Base-by-base conservation (phyloP, 2,329 filamentous ascomycete species). In the Alternaria dauci region DNA sequence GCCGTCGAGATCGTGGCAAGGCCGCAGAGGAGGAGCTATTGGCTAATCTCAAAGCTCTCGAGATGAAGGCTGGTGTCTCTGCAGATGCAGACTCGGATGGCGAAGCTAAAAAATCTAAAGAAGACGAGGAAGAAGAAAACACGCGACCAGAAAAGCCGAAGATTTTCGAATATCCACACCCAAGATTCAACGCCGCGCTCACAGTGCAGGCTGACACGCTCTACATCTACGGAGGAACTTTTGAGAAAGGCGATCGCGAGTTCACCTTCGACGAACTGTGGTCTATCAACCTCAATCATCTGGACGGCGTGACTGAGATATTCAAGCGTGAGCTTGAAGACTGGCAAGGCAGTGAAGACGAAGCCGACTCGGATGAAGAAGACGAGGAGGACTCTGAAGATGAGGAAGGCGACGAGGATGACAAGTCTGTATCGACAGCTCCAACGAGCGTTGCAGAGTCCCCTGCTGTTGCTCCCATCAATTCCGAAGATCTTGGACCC, bases 231-330 rank as follows among this genome's bases (percentile, higher is more conserved):
- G 94, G 95, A 30, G 95, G 95, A 18, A 99, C 94, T 0, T 97
- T 91, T 71, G 95, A 99, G 76, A 95, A 96, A 76, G 94, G 92
- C 18, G 95, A 99, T 72, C 87, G 92, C 23, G 95, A 99, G 78
- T 97, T 91, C 72, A 98, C 94, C 0, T 97, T 98, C 78, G 94
- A 97, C 70, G 95, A 99, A 72, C 84, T 99, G 79, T 96, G 96
- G 80, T 90, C 93, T 2, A 89, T 98, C 61, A 93, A 99, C 72
- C 84, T 99, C n/a, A 94, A 91, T 61, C 97, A 97, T 79, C 85
- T 99, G 62, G 93, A 98, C 69, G 95, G 95, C 4, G 94, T 95
- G 66, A 94, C 93, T 76, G 91, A 97, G 79, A 87, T 98, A 48
- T 98, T 94, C 82, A 91, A 85, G 76, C 86, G 92, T 54, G 91